Evolutionary conservation across 495 filamentous ascomycete genomes (phyloP).

Genomic region (Thermochaetoides thermophila): DNA sequence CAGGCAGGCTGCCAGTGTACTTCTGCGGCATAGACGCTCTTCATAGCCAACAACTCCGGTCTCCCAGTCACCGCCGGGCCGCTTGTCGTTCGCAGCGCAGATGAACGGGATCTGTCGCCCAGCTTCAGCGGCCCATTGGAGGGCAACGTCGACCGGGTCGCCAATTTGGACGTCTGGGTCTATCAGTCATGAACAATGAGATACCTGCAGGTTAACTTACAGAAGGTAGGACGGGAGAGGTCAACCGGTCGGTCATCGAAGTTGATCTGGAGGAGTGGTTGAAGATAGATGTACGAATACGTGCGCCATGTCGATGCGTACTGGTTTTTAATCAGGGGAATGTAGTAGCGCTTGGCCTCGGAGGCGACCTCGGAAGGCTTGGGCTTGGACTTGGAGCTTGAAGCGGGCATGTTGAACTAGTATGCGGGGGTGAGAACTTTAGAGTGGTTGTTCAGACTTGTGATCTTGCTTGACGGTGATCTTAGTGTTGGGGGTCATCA

Average conservation of each 20-base stretch:
- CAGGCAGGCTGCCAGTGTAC: conserved; percentile 52
- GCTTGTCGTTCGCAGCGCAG: conserved; percentile 60
- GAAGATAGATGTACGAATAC: conserved; percentile 34
- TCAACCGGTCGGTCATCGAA: conserved; percentile 17
- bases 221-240: conserved; percentile 25
- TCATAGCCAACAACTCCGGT: conserved; percentile 56
- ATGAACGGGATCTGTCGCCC: conserved; percentile 44
- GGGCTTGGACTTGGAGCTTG: conserved; percentile 30
- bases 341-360: conserved; percentile 49
- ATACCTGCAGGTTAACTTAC: conserved; percentile 20
- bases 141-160: conserved; percentile 53
- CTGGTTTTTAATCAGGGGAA: conserved; percentile 40
- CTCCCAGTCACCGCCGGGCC: conserved; percentile 65
- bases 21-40: conserved; percentile 52
- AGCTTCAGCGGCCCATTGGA: conserved; percentile 37
- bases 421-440: too few species aligned
- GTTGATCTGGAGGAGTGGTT: conserved; percentile 25
- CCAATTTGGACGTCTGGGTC: conserved; percentile 40
- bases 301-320: conserved; percentile 30
- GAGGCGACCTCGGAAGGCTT: conserved; percentile 57
- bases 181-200: conserved; percentile 5
- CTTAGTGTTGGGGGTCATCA: neutral
- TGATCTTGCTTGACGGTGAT: too few species aligned
- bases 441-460: too few species aligned
- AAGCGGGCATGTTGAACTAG: conserved; percentile 42